Percentiles rank a stretch among this genome's conserved stretches.
Evolutionary conservation across 805 yeast species (phyloP).

Genomic region (Spathaspora hagerdaliae): DNA sequence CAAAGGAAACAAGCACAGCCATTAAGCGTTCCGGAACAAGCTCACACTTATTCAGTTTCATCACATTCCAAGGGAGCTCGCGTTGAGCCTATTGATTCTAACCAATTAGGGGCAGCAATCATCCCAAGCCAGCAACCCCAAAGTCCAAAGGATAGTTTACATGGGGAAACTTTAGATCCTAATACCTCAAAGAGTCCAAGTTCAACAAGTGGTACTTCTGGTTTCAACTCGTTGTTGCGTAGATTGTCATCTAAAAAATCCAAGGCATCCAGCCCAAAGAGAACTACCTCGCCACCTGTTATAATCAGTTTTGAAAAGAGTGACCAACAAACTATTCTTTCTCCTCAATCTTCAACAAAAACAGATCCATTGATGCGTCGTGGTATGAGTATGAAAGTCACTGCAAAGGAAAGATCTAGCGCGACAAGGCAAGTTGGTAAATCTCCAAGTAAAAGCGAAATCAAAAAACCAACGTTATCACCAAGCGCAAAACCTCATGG

Average conservation of each 20-base stretch:
- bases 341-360: constrained; percentile 11
- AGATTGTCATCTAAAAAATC: constrained; percentile 32
- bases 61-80: constrained; percentile 9
- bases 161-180: constrained; percentile 23
- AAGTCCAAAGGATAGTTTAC: constrained; percentile 18
- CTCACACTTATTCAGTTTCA: constrained; percentile 29
- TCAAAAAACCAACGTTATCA: constrained; percentile 22
- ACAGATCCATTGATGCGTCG: constrained; percentile 50
- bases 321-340: constrained; percentile 8
- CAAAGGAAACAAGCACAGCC: constrained; percentile 8
- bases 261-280: constrained; percentile 12
- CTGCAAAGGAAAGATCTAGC: constrained; percentile 47
- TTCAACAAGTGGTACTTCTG: constrained; percentile 4
- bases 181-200: constrained; percentile 22
- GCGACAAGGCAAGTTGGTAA: neutral
- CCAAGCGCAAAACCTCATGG: constrained; percentile 29
- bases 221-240: constrained; percentile 32
- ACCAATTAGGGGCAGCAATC: constrained; percentile 5
- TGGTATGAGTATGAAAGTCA: constrained; percentile 59
- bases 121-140: constrained; percentile 26
- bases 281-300: constrained; percentile 1
- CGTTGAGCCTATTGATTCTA: constrained; percentile 1
- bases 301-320: neutral
- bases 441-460: constrained; percentile 45
- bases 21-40: constrained; percentile 35